Evolutionary conservation across 148 eudicot genomes (phyloP).

Genomic region (Rhododendron henanense): DNA sequence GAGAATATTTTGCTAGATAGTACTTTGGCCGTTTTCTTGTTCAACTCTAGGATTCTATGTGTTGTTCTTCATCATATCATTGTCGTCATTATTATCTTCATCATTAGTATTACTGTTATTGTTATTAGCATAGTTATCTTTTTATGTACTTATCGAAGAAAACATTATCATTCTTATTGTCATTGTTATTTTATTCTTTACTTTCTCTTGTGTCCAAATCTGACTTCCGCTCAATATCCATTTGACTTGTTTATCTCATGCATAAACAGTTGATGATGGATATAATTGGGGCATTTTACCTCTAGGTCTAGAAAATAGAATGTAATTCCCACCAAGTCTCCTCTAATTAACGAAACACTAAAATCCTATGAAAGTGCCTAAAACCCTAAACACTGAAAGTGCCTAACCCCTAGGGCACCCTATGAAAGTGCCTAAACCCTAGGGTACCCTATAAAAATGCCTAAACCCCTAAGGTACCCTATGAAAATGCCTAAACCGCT

Average conservation of each 20-base stretch:
- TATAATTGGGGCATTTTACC: neutral
- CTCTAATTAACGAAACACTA: too few relatives aligned
- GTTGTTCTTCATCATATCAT: neutral
- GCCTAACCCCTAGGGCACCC: too few relatives aligned
- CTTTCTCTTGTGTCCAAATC: neutral
- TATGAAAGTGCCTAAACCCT: too few relatives aligned
- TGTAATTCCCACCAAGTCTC: too few relatives aligned
- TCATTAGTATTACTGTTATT: neutral
- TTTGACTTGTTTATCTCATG: neutral
- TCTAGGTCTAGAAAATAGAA: too few relatives aligned
- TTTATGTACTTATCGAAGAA: neutral
- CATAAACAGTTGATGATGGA: conserved; percentile 9
- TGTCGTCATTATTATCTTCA: neutral
- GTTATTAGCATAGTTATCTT: neutral
- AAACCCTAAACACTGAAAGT: too few relatives aligned
- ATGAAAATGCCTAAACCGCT: too few relatives aligned
- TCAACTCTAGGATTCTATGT: neutral
- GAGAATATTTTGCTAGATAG: neutral
- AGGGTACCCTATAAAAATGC: too few relatives aligned
- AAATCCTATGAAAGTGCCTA: too few relatives aligned
- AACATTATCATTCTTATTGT: neutral
- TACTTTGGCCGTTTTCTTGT: neutral
- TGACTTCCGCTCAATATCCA: neutral
- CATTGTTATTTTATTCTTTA: neutral
- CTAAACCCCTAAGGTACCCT: too few relatives aligned